Evolutionary conservation across 257 asterid genomes (phyloP).

Genomic region (Mentha longifolia): DNA sequence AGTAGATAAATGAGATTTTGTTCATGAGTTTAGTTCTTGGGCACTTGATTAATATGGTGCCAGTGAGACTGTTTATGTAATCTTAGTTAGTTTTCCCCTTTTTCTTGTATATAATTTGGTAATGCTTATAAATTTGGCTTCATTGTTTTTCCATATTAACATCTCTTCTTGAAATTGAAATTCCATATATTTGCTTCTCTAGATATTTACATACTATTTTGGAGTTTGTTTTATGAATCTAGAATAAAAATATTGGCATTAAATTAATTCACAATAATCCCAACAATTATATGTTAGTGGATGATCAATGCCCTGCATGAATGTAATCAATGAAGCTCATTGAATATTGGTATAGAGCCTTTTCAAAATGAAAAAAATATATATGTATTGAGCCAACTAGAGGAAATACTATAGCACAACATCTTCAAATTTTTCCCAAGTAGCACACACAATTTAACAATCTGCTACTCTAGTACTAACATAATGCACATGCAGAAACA

Average conservation of each 20-base stretch:
- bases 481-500: background rate
- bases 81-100: constrained; percentile 7
- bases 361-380: too few species aligned
- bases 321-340: too few species aligned
- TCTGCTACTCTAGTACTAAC: constrained; percentile 18
- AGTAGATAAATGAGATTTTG: constrained; percentile 41
- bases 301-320: too few species aligned
- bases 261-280: too few species aligned
- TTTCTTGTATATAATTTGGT: constrained; percentile 32
- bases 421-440: background rate
- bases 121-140: constrained; percentile 22
- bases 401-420: background rate
- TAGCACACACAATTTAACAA: constrained; percentile 4
- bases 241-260: too few species aligned
- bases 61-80: constrained; percentile 30
- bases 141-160: constrained; percentile 11
- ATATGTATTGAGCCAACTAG: background rate
- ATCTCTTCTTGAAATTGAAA: background rate
- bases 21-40: background rate
- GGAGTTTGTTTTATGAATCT: too few species aligned
- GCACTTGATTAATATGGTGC: constrained; percentile 11
- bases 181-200: background rate
- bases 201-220: background rate
- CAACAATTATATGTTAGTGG: too few species aligned
- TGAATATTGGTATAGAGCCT: background rate